These are phyloP conservation scores for Pseudevernia furfuracea DNA, from an alignment of 495 filamentous ascomycete genomes.

Conservation along the genomic window DNA sequence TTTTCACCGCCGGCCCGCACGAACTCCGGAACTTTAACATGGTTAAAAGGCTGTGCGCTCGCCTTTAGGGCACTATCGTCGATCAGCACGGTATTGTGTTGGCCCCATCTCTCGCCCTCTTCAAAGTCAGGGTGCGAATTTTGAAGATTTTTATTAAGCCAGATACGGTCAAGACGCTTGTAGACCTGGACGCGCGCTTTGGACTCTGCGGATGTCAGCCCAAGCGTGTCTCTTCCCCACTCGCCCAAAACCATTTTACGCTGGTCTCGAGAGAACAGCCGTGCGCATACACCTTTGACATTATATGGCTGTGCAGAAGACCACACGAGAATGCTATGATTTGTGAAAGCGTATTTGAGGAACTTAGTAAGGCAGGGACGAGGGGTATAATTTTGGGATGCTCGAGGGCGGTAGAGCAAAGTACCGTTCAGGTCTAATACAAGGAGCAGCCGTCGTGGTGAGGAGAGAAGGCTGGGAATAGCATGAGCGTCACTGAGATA, in stretches of 20 bases:
- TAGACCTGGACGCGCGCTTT: conserved; percentile 71
- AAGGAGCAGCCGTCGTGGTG: conserved; percentile 54
- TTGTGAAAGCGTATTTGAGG: conserved; percentile 54
- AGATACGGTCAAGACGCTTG: conserved; percentile 69
- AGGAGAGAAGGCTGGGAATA: conserved; percentile 25
- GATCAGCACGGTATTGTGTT: conserved; percentile 81
- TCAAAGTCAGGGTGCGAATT: conserved; percentile 38
- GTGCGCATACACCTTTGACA: conserved; percentile 52
- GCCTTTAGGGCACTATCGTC: conserved; percentile 80
- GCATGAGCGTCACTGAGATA: conserved; percentile 41
- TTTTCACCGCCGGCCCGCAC: conserved; percentile 21
- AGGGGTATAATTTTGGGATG: conserved; percentile 38
- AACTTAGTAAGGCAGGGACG: conserved; percentile 60
- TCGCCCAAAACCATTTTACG: conserved; percentile 48
- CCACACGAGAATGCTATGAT: conserved; percentile 81
- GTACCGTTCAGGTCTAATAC: conserved; percentile 94
- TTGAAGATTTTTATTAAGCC: conserved; percentile 51
- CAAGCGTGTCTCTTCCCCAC: conserved; percentile 78
- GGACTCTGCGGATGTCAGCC: conserved; percentile 56
- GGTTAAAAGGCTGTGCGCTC: conserved; percentile 72
- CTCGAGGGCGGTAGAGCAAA: conserved; percentile 54
- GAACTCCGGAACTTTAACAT: conserved; percentile 75
- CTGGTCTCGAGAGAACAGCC: conserved; percentile 43
- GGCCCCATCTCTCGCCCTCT: conserved; percentile 49
- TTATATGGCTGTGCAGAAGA: conserved; percentile 71